Base-by-base conservation (phyloP, 2,329 filamentous ascomycete species). In the Elsinoe ampelina region DNA sequence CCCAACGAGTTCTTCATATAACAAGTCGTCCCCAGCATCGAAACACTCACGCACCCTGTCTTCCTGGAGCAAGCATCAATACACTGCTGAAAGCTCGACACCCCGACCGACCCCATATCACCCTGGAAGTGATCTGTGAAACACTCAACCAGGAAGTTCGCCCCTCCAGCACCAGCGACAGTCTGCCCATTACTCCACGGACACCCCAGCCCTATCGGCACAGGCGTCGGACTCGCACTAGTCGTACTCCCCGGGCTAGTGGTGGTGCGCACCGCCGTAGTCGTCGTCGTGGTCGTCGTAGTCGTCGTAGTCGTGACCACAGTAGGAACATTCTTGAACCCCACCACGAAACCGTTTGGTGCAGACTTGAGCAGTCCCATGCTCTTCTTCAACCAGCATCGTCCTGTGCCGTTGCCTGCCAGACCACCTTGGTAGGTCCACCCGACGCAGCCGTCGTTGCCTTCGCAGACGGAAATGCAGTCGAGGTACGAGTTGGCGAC, bases 61-160 rank as follows among this genome's bases (percentile, higher is more conserved):
- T 30, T 59, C 1, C 43, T 43, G 17, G 13, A 34, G 26, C 59
- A 60, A 6, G 59, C 54, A 55, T 48, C 43, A 2, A 60, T 42
- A 26, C 59, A 60, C 20, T 52, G 42, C 45, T 61, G 50, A 55
- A 65, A 59, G 30, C 30, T 57, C 36, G 35, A 57, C 15, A 57
- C 58, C 36, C 43, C 54, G 26, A 60, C 32, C 13, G 52, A 57
- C 5, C 52, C 48, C 26, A 62, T 30, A 26, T 63, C 60, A 3
- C 62, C 62, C n/a, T 55, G 58, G 15, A 17, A 34, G 51, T 62
- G 61, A 41, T 64, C 61, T 42, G 64, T 58, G 51, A 60, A 57
- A 41, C 65, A 66, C 48, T 68, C 65, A 55, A 67, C 60, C 30
- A 57, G 56, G 58, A 67, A 68, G 48, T 58, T 63, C 47, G 62